These are phyloP conservation scores for Fusarium tjaetaba DNA, from an alignment of 2,329 filamentous ascomycete genomes.

Conservation along the genomic window DNA sequence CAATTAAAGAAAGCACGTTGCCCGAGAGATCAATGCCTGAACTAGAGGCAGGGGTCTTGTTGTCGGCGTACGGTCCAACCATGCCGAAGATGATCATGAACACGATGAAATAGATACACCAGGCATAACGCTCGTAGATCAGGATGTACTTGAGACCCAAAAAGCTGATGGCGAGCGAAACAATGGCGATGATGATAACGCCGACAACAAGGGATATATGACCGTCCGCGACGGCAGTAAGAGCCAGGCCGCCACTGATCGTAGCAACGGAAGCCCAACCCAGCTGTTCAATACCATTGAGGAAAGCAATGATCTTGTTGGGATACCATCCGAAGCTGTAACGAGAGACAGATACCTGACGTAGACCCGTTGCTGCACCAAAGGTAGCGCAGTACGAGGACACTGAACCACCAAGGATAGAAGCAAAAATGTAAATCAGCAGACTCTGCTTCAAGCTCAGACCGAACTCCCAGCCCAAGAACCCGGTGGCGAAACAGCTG, in stretches of 20 bases:
- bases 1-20: conserved; percentile 1
- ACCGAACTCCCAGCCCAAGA: conserved; percentile 6
- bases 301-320: conserved; percentile 6
- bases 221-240: background rate
- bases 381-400: conserved; percentile 5
- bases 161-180: conserved; percentile 12
- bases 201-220: conserved; percentile 5
- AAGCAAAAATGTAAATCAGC: background rate
- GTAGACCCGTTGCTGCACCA: background rate
- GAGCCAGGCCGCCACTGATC: conserved; percentile 1
- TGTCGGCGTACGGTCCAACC: conserved; percentile 5
- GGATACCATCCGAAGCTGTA: conserved; percentile 14
- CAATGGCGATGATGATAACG: conserved; percentile 1
- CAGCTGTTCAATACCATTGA: conserved; percentile 4
- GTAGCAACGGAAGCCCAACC: conserved; percentile 13
- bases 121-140: conserved; percentile 5
- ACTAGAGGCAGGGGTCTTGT: background rate
- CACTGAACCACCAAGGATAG: conserved; percentile 4
- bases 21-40: background rate
- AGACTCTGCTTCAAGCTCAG: conserved; percentile 14
- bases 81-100: conserved; percentile 11
- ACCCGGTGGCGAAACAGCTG: conserved; percentile 8
- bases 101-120: conserved; percentile 1
- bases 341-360: conserved; percentile 1
- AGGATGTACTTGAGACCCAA: conserved; percentile 6